Conservation (phyloP, 2,329 filamentous ascomycete genomes). For the Thielaviopsis punctulata region DNA sequence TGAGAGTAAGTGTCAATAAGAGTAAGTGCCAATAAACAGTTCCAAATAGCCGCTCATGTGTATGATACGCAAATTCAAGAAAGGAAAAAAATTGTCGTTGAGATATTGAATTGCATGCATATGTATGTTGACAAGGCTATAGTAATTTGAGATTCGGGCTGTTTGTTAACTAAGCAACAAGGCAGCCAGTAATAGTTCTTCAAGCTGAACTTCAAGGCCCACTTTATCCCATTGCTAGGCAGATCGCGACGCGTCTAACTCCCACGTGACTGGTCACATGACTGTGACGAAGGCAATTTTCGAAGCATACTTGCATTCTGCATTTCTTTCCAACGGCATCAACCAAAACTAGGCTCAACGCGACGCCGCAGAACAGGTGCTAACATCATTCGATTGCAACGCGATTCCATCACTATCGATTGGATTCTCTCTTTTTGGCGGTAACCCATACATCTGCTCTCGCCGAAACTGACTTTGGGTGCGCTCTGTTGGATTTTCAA, state of each 20-base stretch:
- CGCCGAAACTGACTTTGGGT: background rate
- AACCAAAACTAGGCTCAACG: background rate
- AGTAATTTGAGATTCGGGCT: background rate
- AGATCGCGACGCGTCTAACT: background rate
- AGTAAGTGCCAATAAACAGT: too few species aligned
- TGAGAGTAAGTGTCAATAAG: too few species aligned
- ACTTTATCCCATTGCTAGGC: conserved; percentile 1
- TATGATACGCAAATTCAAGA: too few species aligned
- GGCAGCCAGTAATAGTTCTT: conserved; percentile 4
- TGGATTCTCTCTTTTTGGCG: background rate
- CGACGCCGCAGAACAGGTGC: conserved; percentile 1
- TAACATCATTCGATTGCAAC: background rate
- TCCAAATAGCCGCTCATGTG: too few species aligned
- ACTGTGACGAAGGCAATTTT: conserved; percentile 9
- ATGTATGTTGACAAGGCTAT: background rate
- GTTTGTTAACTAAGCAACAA: too few species aligned
- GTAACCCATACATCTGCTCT: background rate
- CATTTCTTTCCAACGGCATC: conserved; percentile 5
- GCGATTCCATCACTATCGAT: conserved; percentile 1
- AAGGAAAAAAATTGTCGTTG: background rate
- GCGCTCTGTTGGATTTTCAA: background rate
- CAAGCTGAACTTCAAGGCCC: background rate
- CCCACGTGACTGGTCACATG: conserved; percentile 9
- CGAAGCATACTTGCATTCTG: conserved; percentile 4
- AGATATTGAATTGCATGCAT: background rate